These are phyloP conservation scores for Salix exigua DNA, from an alignment of 345 rosid species.

Conservation along the genomic window DNA sequence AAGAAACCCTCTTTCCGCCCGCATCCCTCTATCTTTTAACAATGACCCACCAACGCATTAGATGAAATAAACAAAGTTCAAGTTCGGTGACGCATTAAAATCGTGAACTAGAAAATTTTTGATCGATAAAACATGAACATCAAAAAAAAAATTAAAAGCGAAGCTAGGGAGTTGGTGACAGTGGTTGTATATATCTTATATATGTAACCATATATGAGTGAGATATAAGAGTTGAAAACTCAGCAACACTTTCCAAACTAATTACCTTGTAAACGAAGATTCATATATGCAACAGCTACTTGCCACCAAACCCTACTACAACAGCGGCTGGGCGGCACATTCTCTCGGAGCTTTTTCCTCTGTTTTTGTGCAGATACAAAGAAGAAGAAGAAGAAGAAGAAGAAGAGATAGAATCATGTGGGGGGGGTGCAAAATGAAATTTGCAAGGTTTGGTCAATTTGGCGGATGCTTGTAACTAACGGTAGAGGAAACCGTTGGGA, in stretches of 20 bases:
- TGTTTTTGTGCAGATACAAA: background rate
- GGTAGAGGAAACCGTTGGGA: background rate
- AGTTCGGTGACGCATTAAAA: slow-evolving; percentile 27
- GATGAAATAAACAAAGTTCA: slow-evolving; percentile 23
- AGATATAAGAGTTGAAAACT: slow-evolving; percentile 48
- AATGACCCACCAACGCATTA: slow-evolving; percentile 36
- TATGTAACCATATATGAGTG: slow-evolving; percentile 32
- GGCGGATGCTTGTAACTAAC: background rate
- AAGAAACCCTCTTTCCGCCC: slow-evolving; percentile 11
- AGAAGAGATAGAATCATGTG: background rate
- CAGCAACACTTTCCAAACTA: slow-evolving; percentile 26
- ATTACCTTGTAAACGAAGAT: slow-evolving; percentile 38
- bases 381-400: background rate
- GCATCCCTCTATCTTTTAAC: slow-evolving; percentile 13
- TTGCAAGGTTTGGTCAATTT: background rate
- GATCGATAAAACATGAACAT: slow-evolving; percentile 18
- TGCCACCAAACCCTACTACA: slow-evolving; percentile 48
- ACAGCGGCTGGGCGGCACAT: background rate
- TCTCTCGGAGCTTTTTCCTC: background rate
- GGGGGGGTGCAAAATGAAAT: background rate
- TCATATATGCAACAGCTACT: slow-evolving; percentile 39
- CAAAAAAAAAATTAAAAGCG: slow-evolving; percentile 37
- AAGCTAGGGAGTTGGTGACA: slow-evolving; percentile 50
- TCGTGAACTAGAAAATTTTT: slow-evolving; percentile 9
- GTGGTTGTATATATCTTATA: slow-evolving; percentile 16